Evolutionary conservation across 345 rosid species (phyloP), one percentile per base, ranked within the genome.

Genomic region (Eucalyptus erythrocorys): DNA sequence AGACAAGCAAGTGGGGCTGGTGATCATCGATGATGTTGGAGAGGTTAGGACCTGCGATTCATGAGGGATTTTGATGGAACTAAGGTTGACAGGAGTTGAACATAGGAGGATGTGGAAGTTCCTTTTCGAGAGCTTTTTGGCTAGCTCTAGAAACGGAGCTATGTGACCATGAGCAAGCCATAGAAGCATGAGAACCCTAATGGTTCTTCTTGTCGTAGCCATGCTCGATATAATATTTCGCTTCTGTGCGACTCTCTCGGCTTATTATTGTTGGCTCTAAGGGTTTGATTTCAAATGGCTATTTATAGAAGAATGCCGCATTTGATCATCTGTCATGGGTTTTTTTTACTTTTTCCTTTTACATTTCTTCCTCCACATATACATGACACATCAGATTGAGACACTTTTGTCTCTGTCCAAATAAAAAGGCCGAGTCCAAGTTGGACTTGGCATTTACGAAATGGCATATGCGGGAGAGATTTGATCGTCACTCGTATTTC

Each of bases 111-210:
- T 11, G 86, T 15, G 13, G 66, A 93, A 88, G 87, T 91, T 91
- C 53, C 91, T 76, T 32, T 53, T 21, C 2, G 91, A 26, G 40
- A 93, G 92, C 50, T 81, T 89, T 86, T 92, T 92, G 82, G 92
- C 92, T 13, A 93, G 93, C 88, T 92, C 92, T 13, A 92, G 86
- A 87, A 88, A 93, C 4, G 96, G 93, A 34, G 90, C 82, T 30
- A 87, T 88, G 89, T 93, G 95, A 34, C 95, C 93, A 26, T 93
- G 92, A 85, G 93, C 95, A 37, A 94, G 85, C 93, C 94, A 92
- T 91, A 94, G 93, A 5, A 94, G 86, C 93, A 94, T 91, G 82
- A 92, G 61, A 55, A 94, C 50, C 24, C 91, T 91, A 4, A 59
- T 86, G 8, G 82, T 89, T 10, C 59, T 85, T 51, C 42, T 68